phyloP scores from a whole-genome alignment of 2,329 filamentous ascomycete genomes.

The Neospermospora avenae region DNA sequence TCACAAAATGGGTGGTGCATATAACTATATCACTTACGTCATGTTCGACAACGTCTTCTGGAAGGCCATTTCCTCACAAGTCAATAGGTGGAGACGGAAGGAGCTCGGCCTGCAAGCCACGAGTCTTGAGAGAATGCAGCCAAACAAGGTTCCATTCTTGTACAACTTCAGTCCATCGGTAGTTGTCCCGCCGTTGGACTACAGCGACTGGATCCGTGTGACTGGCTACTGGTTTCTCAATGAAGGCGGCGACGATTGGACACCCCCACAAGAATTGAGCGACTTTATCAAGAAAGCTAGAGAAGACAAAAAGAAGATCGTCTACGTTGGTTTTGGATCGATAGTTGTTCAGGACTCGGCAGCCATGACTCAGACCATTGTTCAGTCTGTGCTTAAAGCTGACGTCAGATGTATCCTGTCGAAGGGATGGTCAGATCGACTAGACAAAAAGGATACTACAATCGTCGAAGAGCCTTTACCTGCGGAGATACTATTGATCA shows the following conservation, averaged over 20 bases:
- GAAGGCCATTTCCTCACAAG: constrained; percentile 85
- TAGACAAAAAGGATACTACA: constrained; percentile 54
- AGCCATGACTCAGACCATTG: constrained; percentile 86
- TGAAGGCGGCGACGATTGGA: constrained; percentile 59
- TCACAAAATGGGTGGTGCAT: constrained; percentile 89
- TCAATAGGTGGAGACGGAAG: constrained; percentile 89
- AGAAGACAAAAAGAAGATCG: constrained; percentile 80
- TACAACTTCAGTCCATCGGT: constrained; percentile 97
- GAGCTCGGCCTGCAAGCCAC: constrained; percentile 77
- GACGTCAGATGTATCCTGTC: constrained; percentile 93
- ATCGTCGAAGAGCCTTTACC: constrained; percentile 64
- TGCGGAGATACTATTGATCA: constrained; percentile 80
- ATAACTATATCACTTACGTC: constrained; percentile 93
- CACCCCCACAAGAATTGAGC: constrained; percentile 70
- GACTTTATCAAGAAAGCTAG: constrained; percentile 83
- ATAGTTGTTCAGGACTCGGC: constrained; percentile 90
- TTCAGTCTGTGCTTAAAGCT: constrained; percentile 85
- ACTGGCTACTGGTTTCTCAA: constrained; percentile 98
- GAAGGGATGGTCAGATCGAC: constrained; percentile 93
- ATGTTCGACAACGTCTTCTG: constrained; percentile 98
- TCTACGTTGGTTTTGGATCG: constrained; percentile 96
- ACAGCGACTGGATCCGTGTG: constrained; percentile 94
- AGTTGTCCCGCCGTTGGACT: constrained; percentile 91
- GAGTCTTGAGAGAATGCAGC: constrained; percentile 84
- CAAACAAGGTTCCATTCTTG: constrained; percentile 95